A percentile compares a stretch with the other conserved stretches of the same genome.
Conservation (phyloP, 1,139 yeast genomes). For the Sugiyamaella grinbergsii region DNA sequence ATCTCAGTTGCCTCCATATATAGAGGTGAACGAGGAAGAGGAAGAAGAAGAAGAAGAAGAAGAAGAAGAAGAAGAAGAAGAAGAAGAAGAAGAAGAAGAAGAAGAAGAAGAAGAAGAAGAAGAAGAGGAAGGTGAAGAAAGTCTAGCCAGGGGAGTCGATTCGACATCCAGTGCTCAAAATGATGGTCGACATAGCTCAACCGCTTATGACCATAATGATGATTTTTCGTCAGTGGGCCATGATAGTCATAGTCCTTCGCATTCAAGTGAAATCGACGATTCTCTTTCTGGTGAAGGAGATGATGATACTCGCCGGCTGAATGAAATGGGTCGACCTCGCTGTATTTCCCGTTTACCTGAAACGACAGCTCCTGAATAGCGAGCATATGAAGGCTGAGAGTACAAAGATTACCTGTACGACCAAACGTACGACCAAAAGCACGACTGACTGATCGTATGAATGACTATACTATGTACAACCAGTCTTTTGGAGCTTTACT, state of each 20-base stretch:
- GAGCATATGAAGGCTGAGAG: too few relatives aligned
- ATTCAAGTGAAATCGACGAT: neutral
- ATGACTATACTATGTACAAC: too few relatives aligned
- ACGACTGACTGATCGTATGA: too few relatives aligned
- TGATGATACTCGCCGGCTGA: neutral
- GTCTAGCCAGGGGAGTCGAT: neutral
- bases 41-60: neutral
- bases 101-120: neutral
- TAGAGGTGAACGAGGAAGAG: slow-evolving; percentile 7
- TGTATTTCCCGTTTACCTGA: too few relatives aligned
- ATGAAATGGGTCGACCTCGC: too few relatives aligned
- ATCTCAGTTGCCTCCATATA: slow-evolving; percentile 8
- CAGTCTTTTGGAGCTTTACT: too few relatives aligned
- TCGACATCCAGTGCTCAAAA: neutral
- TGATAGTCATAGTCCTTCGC: neutral
- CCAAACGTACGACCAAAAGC: too few relatives aligned
- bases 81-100: neutral
- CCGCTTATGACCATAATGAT: slow-evolving; percentile 4
- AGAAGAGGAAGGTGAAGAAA: neutral
- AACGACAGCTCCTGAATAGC: too few relatives aligned
- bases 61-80: neutral
- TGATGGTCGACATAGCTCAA: neutral
- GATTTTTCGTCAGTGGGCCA: neutral
- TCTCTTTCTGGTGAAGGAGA: neutral
- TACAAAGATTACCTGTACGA: too few relatives aligned